Evolutionary conservation across 2,329 filamentous ascomycete species (phyloP).

Genomic region (Penicillium sp.): DNA sequence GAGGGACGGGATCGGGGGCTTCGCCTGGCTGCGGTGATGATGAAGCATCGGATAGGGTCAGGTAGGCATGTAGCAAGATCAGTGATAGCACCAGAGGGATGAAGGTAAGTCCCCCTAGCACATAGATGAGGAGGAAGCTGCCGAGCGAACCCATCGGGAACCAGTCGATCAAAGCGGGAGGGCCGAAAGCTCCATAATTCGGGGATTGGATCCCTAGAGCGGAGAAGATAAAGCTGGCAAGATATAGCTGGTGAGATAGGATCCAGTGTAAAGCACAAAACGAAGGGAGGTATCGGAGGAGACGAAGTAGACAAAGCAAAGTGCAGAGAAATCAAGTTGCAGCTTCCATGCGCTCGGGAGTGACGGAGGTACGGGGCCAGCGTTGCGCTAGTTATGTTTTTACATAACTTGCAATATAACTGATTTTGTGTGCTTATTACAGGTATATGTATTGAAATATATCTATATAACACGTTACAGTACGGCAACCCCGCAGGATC

Average conservation of each 20-base stretch:
- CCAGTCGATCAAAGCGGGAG: conserved; percentile 28
- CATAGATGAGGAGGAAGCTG: conserved; percentile 66
- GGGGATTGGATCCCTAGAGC: conserved; percentile 6
- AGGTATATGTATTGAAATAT: background rate
- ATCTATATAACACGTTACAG: background rate
- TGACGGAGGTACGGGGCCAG: conserved; percentile 12
- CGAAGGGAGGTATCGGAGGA: background rate
- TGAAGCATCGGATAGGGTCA: conserved; percentile 54
- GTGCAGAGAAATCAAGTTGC: conserved; percentile 16
- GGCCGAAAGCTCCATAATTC: conserved; percentile 33
- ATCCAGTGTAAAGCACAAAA: conserved; percentile 8
- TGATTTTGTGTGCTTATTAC: background rate
- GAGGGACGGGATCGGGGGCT: conserved; percentile 35
- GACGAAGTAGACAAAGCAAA: conserved; percentile 4
- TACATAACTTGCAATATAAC: background rate
- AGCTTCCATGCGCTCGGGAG: conserved; percentile 13
- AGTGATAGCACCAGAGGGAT: conserved; percentile 63
- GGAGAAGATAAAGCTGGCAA: background rate
- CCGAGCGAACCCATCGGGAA: conserved; percentile 43
- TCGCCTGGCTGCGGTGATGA: conserved; percentile 34
- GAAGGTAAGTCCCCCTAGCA: conserved; percentile 84
- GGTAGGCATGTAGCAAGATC: conserved; percentile 62
- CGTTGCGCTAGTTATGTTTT: background rate
- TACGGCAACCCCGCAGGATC: conserved; percentile 18
- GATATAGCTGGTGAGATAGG: conserved; percentile 15